Base-by-base conservation (phyloP, 495 filamentous ascomycete species). In the Xylaria nigripes region DNA sequence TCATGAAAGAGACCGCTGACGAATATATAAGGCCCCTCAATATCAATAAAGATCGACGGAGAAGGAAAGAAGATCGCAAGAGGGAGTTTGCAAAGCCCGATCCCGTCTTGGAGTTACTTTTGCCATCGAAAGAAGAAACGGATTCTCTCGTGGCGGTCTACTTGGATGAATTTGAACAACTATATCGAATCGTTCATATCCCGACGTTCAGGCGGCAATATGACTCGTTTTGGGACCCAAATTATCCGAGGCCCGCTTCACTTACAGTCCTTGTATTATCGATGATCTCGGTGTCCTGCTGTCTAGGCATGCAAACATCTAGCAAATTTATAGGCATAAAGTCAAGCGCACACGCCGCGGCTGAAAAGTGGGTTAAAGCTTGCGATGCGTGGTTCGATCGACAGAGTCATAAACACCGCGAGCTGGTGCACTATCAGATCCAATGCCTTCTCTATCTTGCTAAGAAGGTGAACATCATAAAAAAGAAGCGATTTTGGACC, bases 251-350 rank as follows among this genome's bases (percentile, higher is more conserved):
- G 46, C 69, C 48, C 16, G 72, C 72, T 27, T 64, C 74, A n/a
- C 76, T 76, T 48, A 76, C 74, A 5, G 75, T 68, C 1, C 66
- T 77, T 13, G 45, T 78, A 0, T 42, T 70, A 5, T 57, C 60
- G 23, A 70, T 70, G 55, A 60, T 68, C 10, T 55, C 68, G 3
- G 63, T 68, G 8, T 65, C 66, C 15, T 65, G 63, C 88, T 44
- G 86, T 78, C 16, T 94, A 80, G 86, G 93, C 86, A 73, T 81
- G 58, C 64, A 67, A 45, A 48, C 57, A 15, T 64, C 64, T 6
- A 59, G 54, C 48, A 64, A 62, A 32, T 67, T 62, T 24, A 60
- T 67, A n/a, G 64, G 64, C 21, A 51, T 67, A 4, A 67, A 67
- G 29, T 67, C 64, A 15, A 64, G 64, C 34, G 59, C 59, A 6